Evolutionary conservation across 1,284 basidiomycete species (phyloP), one percentile per base, ranked within the genome.

Genomic region (Puccinia coronata): DNA sequence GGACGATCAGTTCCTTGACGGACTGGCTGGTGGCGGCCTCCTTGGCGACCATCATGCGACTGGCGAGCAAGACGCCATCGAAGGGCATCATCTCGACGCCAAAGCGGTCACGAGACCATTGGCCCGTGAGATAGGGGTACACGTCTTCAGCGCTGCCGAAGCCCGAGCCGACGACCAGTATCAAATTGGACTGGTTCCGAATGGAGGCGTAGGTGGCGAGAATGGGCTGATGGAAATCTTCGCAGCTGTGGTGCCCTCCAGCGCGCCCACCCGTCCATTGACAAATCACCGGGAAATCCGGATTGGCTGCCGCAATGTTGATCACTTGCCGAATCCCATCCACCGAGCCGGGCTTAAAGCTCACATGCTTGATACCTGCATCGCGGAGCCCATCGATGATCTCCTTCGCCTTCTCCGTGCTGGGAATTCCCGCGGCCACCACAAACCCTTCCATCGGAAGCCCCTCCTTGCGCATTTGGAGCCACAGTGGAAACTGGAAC

Each of bases 191-290:
- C 83, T 96, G 92, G 84, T 93, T 91, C 83, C 96, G 92, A 86
- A 99, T 97, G 28, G 92, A 88, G 69, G 91, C 89, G 87, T 99
- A 99, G 0, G 96, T 98, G 67, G 91, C 88, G 63, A 99, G 88
- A 84, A 99, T 91, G 0, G 97, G 96, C 87, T 97, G 94, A 86
- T 98, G 96, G 91, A 98, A 96, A 87, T 99, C 97, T 87, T 99
- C 97, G 87, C 92, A 98, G 16, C 94, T 96, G 88, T 98, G 96
- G 85, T 99, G 96, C 82, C 96, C 96, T 84, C 96, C 96, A n/a
- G 96, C 97, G 84, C 96, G 94, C 75, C 96, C 96, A 86, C 96
- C 97, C 71, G 96, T 99, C 96, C 96, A 98, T 86, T 98, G 96
- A 83, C 98, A 89, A 87, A 99, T 95, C 87, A 99, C 92, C n/a